Evolutionary conservation across 2,329 filamentous ascomycete species (phyloP).

Genomic region (Cordyceps javanica): DNA sequence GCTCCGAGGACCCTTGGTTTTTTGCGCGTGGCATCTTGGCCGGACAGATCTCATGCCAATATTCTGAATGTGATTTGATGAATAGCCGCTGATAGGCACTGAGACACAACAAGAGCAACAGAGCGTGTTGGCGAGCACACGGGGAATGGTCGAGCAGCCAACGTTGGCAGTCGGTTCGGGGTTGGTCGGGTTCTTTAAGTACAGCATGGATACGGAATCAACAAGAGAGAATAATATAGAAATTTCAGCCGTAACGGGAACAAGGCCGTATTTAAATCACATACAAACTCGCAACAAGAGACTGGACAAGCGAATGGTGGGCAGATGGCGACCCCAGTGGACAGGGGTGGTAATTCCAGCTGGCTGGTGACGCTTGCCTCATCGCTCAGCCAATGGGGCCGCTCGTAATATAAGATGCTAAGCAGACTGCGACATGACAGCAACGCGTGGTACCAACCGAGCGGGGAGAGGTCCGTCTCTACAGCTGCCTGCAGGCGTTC

Average conservation of each 20-base stretch:
- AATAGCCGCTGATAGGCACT: background rate
- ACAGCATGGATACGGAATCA: conserved; percentile 9
- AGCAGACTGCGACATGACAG: background rate
- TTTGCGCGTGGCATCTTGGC: conserved; percentile 35
- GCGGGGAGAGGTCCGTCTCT: conserved; percentile 7
- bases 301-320: conserved; percentile 2
- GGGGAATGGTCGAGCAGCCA: conserved; percentile 4
- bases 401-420: background rate
- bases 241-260: conserved; percentile 3
- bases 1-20: conserved; percentile 36
- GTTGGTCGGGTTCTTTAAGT: conserved; percentile 1
- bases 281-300: background rate
- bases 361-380: conserved; percentile 9
- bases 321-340: background rate
- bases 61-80: background rate
- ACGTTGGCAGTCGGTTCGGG: background rate
- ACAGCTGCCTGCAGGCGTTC: background rate
- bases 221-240: conserved; percentile 2
- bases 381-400: background rate
- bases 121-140: background rate
- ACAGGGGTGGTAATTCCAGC: conserved; percentile 7
- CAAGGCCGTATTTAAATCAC: conserved; percentile 7
- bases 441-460: background rate
- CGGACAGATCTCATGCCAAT: background rate
- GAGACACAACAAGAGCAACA: background rate